Conservation (phyloP, 305 asterid genomes). For the Salvia sclarea region DNA sequence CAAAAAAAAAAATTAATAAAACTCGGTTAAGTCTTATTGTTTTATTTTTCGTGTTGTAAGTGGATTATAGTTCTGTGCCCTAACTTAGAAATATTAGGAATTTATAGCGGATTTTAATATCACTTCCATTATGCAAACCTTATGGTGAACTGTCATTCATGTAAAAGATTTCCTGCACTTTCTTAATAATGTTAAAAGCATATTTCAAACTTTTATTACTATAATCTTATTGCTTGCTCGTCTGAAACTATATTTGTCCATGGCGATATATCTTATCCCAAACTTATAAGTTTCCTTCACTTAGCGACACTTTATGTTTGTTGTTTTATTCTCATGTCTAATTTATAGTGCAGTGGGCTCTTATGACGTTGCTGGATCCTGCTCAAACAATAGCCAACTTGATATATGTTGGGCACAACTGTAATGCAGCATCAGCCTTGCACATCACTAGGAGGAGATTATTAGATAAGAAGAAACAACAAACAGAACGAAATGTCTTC, state of each 20-base stretch:
- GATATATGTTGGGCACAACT: slow-evolving; percentile 82
- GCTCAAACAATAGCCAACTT: slow-evolving; percentile 86
- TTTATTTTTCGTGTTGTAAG: neutral
- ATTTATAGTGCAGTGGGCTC: slow-evolving; percentile 83
- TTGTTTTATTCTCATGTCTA: slow-evolving; percentile 40
- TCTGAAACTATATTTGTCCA: neutral
- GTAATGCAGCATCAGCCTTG: slow-evolving; percentile 77
- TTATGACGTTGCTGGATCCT: slow-evolving; percentile 92
- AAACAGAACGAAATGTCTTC: slow-evolving; percentile 72
- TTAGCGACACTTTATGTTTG: slow-evolving; percentile 25
- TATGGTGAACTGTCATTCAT: slow-evolving; percentile 5
- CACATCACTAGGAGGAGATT: slow-evolving; percentile 77
- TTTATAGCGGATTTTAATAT: slow-evolving; percentile 12
- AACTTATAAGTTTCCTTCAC: slow-evolving; percentile 2
- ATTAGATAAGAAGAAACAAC: slow-evolving; percentile 75
- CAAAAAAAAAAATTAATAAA: neutral
- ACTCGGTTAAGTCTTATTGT: neutral
- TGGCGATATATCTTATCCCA: neutral
- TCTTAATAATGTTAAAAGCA: slow-evolving; percentile 9
- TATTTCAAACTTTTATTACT: slow-evolving; percentile 11
- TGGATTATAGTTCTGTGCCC: neutral
- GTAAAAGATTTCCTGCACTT: slow-evolving; percentile 1
- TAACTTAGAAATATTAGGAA: neutral
- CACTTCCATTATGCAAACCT: neutral
- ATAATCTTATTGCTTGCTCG: neutral